Conservation (phyloP, 2,329 filamentous ascomycete species). For the Penicillium sp. region DNA sequence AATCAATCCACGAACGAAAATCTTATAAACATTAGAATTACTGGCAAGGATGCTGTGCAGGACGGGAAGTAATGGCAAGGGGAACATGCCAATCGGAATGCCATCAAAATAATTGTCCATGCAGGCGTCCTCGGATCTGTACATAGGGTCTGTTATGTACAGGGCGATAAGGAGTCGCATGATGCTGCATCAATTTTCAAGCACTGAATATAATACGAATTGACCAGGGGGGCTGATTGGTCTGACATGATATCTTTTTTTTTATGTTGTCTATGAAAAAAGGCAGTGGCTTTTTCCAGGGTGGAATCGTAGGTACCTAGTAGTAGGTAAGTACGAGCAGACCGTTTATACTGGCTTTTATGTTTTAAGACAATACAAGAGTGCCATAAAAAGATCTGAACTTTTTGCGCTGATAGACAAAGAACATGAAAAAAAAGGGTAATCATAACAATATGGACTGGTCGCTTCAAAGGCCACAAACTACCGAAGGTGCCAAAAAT, state of each 20-base stretch:
- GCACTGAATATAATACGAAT: conserved; percentile 1
- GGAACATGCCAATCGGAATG: conserved; percentile 13
- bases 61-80: conserved; percentile 13
- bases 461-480: conserved; percentile 18
- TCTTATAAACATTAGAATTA: conserved; percentile 1
- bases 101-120: conserved; percentile 4
- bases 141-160: background rate
- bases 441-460: conserved; percentile 28
- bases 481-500: conserved; percentile 10
- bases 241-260: background rate
- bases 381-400: conserved; percentile 16
- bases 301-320: background rate
- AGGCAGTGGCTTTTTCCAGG: conserved; percentile 10
- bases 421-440: conserved; percentile 14
- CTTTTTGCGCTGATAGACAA: conserved; percentile 22
- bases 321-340: background rate
- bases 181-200: conserved; percentile 5
- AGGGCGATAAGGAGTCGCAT: conserved; percentile 12
- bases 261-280: background rate
- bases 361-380: background rate
- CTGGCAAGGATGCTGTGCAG: conserved; percentile 6
- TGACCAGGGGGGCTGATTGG: conserved; percentile 17
- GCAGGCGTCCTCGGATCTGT: conserved; percentile 9
- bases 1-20: conserved; percentile 1
- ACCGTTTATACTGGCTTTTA: background rate